Percentiles rank a stretch among this genome's conserved stretches.
phyloP scores from a whole-genome alignment of 179 eudicot species.

The Beta macrorhiza region DNA sequence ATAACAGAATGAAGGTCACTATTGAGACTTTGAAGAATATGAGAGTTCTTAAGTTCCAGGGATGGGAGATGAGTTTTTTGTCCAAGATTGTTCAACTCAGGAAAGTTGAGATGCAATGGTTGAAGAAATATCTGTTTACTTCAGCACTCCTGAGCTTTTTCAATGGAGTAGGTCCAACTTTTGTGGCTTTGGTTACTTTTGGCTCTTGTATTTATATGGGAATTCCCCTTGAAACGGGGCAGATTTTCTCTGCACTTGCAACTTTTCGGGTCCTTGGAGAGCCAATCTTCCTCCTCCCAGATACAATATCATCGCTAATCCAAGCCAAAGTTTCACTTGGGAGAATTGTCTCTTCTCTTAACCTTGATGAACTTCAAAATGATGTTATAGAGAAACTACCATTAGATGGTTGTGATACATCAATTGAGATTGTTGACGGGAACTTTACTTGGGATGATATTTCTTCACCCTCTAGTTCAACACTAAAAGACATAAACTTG shows the following conservation, averaged over 20 bases:
- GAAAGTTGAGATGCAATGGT: constrained; percentile 20
- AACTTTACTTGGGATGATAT: constrained; percentile 13
- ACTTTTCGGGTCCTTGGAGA: constrained; percentile 23
- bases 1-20: constrained; percentile 31
- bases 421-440: constrained; percentile 25
- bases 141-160: constrained; percentile 7
- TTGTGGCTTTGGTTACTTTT: constrained; percentile 31
- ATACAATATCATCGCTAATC: constrained; percentile 8
- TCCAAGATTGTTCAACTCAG: constrained; percentile 23
- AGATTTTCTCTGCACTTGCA: constrained; percentile 27
- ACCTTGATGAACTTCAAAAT: constrained; percentile 18
- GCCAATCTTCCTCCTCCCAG: constrained; percentile 20
- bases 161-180: constrained; percentile 19
- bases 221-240: constrained; percentile 24
- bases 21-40: constrained; percentile 33
- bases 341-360: constrained; percentile 24
- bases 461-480: neutral
- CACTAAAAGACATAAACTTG: constrained; percentile 7
- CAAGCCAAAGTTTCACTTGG: constrained; percentile 22
- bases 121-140: constrained; percentile 20
- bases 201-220: constrained; percentile 30
- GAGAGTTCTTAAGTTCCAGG: constrained; percentile 34
- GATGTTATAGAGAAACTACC: constrained; percentile 15
- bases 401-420: neutral
- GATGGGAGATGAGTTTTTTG: constrained; percentile 36